Base-by-base conservation (phyloP, 257 asterid genomes). In the Primulina huaijiensis region DNA sequence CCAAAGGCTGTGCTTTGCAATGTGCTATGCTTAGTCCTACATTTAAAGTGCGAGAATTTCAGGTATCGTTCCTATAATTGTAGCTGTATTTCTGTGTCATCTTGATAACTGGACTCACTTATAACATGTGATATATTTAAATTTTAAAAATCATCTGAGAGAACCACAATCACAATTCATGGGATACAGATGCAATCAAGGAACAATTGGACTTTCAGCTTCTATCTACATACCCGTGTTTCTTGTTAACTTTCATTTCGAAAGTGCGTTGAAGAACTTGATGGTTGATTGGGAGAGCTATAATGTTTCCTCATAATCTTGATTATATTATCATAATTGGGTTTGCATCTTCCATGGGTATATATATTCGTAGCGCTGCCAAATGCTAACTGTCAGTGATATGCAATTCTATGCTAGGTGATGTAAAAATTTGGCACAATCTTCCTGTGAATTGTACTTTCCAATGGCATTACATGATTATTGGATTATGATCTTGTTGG, bases 11-110 rank as follows among this genome's bases (percentile, higher is more conserved):
- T 77, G 99, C 97, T 38, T 67, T 93, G 70, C 85, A 93, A 67
- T 90, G 97, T 74, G 99, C 99, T 52, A 90, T 90, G 57, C 92
- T 90, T 20, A 90, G 97, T 55, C 97, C 97, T 16, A 90, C 97
- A 19, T 90, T 90, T 74, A 90, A 90, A 90, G 97, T 90, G 77
- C 83, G 96, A 61, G 97, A 90, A 34, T 91, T 91, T 80, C 95
- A 89, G 97, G 97, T 91, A 76, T 57, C 35, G 70, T 56, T 67
- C 63, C 56, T 21, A 17, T 46, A 4, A 19, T 29, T 50, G 20
- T 55, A 30, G 34, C 50, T n/a, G 7, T 2, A 6, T 56, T 30
- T 53, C 35, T 62, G 43, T 55, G 53, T 43, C 53, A 12, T 16
- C 33, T 69, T 31, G 17, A 12, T 43, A 12, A 4, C n/a, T 43